Evolutionary conservation across 331 rosid species (phyloP).

Genomic region (Prunus yedoensis): DNA sequence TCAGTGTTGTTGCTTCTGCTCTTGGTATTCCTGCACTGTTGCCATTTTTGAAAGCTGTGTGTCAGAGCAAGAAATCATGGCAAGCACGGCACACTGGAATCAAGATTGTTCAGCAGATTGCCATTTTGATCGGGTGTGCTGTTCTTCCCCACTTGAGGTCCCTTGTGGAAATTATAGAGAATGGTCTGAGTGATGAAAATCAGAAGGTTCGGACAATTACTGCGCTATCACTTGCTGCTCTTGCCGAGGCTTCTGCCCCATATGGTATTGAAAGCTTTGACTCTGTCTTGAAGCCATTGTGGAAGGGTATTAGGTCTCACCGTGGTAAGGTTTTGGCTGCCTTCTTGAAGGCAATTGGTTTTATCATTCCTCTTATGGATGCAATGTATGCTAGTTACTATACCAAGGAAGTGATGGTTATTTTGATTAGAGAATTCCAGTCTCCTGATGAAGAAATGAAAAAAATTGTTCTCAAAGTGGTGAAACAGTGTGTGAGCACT

Average conservation of each 20-base stretch:
- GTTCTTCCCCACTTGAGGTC: constrained; percentile 90
- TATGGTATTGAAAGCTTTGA: constrained; percentile 97
- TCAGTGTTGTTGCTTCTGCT: constrained; percentile 96
- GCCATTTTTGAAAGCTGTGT: constrained; percentile 93
- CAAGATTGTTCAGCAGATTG: constrained; percentile 97
- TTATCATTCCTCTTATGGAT: constrained; percentile 93
- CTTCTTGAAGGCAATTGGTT: constrained; percentile 89
- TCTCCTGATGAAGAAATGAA: constrained; percentile 99
- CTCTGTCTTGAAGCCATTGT: constrained; percentile 83
- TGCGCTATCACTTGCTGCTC: constrained; percentile 92
- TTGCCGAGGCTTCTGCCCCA: constrained; percentile 98
- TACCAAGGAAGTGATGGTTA: constrained; percentile 92
- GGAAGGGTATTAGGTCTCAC: constrained; percentile 98
- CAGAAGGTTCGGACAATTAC: constrained; percentile 95
- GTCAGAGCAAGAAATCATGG: constrained; percentile 99
- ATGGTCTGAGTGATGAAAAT: constrained; percentile 90
- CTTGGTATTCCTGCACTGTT: constrained; percentile 89
- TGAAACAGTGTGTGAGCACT: constrained; percentile 89
- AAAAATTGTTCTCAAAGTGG: constrained; percentile 92
- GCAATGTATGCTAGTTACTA: constrained; percentile 88
- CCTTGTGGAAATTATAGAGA: constrained; percentile 89
- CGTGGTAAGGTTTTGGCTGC: constrained; percentile 98
- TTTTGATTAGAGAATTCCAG: constrained; percentile 89
- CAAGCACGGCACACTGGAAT: constrained; percentile 97
- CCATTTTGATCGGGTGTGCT: constrained; percentile 88